These are phyloP conservation scores for Cubamyces sp. DNA, from an alignment of 768 basidiomycete genomes.

Conservation along the genomic window DNA sequence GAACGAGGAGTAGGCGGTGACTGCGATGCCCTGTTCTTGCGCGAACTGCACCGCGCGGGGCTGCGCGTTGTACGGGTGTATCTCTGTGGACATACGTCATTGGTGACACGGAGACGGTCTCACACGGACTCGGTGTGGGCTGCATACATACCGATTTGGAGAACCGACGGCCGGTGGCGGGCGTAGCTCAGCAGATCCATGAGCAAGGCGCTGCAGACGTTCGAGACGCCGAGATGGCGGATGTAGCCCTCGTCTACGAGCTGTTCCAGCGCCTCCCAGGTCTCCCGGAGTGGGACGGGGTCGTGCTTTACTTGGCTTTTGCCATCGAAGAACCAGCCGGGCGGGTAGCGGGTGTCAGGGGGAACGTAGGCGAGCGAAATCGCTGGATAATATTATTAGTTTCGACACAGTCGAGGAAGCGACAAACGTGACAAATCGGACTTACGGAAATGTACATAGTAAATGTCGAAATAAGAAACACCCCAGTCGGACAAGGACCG, in stretches of 20 bases:
- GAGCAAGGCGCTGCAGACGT: constrained; percentile 39
- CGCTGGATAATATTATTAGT: constrained; percentile 37
- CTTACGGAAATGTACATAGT: constrained; percentile 34
- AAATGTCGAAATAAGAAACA: constrained; percentile 40
- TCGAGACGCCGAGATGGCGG: constrained; percentile 45
- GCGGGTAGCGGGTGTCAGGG: constrained; percentile 42
- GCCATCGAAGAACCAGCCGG: constrained; percentile 45
- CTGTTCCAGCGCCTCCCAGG: constrained; percentile 48
- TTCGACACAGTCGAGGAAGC: neutral
- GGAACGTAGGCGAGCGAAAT: constrained; percentile 45
- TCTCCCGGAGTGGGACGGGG: constrained; percentile 40
- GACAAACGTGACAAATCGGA: neutral
- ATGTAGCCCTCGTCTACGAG: constrained; percentile 42
- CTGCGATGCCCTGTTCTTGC: constrained; percentile 33
- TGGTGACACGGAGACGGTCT: neutral
- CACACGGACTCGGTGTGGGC: neutral
- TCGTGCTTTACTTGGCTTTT: constrained; percentile 37
- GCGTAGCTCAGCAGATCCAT: constrained; percentile 45
- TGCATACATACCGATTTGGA: constrained; percentile 39
- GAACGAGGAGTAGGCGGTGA: constrained; percentile 42
- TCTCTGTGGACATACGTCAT: constrained; percentile 29
- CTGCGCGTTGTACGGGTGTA: constrained; percentile 42
- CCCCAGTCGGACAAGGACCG: constrained; percentile 44
- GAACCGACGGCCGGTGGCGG: constrained; percentile 40
- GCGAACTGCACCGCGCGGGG: constrained; percentile 33